Evolutionary conservation across 2,329 filamentous ascomycete genomes (phyloP).

Genomic region (Penicillium sp.): DNA sequence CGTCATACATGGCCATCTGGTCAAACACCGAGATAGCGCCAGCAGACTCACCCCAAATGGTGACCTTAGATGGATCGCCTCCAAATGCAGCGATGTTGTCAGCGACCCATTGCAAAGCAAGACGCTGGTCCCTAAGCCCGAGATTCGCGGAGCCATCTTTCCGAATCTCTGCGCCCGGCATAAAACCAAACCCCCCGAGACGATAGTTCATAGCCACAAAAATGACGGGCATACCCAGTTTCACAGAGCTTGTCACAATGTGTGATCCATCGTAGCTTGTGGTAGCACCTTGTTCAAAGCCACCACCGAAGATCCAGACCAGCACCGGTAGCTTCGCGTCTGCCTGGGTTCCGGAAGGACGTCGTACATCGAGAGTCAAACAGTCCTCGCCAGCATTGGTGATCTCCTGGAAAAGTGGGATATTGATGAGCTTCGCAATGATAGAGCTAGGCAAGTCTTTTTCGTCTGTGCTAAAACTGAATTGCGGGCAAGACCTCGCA

Average conservation of each 20-base stretch:
- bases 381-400: conserved; percentile 56
- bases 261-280: conserved; percentile 30
- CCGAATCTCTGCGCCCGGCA: conserved; percentile 60
- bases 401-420: conserved; percentile 50
- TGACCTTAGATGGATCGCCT: conserved; percentile 68
- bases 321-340: conserved; percentile 56
- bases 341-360: conserved; percentile 49
- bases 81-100: conserved; percentile 71
- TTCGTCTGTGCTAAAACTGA: conserved; percentile 50
- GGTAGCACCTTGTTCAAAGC: conserved; percentile 42
- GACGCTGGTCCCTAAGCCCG: conserved; percentile 63
- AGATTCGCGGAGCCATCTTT: conserved; percentile 61
- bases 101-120: conserved; percentile 65
- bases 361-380: conserved; percentile 52
- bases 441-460: conserved; percentile 38
- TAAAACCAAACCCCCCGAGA: conserved; percentile 63
- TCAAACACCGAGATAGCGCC: conserved; percentile 65
- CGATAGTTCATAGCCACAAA: conserved; percentile 74
- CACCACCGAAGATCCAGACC: conserved; percentile 64
- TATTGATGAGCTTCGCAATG: conserved; percentile 45
- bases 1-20: conserved; percentile 66
- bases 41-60: conserved; percentile 67
- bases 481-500: conserved; percentile 62
- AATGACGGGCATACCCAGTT: conserved; percentile 55
- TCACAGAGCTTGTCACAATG: conserved; percentile 34